These are phyloP conservation scores for Ilex aquifolium DNA, from an alignment of 257 asterid species.

Conservation along the genomic window DNA sequence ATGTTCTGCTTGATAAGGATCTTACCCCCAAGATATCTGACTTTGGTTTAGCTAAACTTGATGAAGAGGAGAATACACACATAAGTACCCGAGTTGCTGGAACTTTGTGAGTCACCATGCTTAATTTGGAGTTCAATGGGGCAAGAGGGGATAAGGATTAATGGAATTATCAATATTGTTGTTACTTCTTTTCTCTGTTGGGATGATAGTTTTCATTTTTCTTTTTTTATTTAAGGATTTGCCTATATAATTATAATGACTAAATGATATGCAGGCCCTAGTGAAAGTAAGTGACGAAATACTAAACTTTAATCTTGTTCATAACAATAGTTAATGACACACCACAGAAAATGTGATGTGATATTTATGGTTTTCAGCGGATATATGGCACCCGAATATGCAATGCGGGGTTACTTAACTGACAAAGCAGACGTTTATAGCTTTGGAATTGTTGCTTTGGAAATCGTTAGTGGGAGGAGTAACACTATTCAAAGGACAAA, in stretches of 20 bases:
- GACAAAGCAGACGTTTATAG: constrained; percentile 65
- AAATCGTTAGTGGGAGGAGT: constrained; percentile 40
- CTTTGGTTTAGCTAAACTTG: constrained; percentile 56
- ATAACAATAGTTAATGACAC: background rate
- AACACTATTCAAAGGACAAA: constrained; percentile 31
- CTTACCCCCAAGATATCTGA: constrained; percentile 49
- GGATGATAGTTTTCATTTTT: background rate
- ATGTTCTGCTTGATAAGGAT: constrained; percentile 48
- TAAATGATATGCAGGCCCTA: too few relatives aligned
- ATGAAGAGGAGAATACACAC: constrained; percentile 56
- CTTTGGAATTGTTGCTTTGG: constrained; percentile 45
- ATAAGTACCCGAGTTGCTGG: constrained; percentile 61
- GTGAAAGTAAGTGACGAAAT: background rate
- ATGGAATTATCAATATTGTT: too few relatives aligned
- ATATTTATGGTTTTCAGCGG: constrained; percentile 20
- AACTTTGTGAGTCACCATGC: constrained; percentile 36
- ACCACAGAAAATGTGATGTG: background rate
- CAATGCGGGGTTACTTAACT: constrained; percentile 54
- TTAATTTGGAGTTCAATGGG: too few relatives aligned
- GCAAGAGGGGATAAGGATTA: too few relatives aligned
- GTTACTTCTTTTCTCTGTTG: too few relatives aligned
- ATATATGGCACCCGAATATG: constrained; percentile 59
- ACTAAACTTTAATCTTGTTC: background rate
- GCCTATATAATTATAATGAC: background rate
- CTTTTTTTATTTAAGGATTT: background rate